These are phyloP conservation scores for Cercospora beticola DNA, from an alignment of 2,329 filamentous ascomycete genomes.

Conservation along the genomic window DNA sequence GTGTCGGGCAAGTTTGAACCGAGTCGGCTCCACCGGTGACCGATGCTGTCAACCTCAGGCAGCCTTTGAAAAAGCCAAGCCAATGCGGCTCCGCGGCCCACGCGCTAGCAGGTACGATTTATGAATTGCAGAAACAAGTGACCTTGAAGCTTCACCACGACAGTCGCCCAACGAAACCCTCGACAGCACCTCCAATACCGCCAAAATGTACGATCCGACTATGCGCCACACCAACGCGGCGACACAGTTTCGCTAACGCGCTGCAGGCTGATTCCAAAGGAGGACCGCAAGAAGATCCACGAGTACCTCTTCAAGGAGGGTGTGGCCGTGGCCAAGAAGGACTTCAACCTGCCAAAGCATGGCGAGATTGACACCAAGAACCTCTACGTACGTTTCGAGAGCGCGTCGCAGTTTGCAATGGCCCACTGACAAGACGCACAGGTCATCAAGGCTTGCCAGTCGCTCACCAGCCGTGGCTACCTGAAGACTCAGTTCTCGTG, in stretches of 20 bases:
- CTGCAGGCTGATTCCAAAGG: conserved; percentile 94
- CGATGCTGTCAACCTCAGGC: conserved; percentile 1
- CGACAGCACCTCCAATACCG: conserved; percentile 35
- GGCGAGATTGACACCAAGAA: conserved; percentile 99
- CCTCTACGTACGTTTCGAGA: conserved; percentile 66
- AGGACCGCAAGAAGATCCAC: conserved; percentile 99
- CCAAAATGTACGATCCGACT: conserved; percentile 44
- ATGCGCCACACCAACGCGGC: background rate
- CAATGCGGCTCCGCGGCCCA: conserved; percentile 7
- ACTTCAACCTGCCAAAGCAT: conserved; percentile 98
- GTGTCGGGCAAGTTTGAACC: background rate
- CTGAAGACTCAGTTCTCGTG: conserved; percentile 99
- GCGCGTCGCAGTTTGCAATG: background rate
- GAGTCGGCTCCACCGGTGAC: background rate
- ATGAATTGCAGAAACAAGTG: conserved; percentile 2
- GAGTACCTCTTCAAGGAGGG: conserved; percentile 92
- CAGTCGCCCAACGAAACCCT: conserved; percentile 10
- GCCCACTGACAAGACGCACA: conserved; percentile 31
- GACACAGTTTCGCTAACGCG: conserved; percentile 1
- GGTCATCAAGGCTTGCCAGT: conserved; percentile 98
- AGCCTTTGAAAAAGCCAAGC: background rate
- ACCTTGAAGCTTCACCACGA: conserved; percentile 5
- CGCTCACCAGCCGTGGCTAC: conserved; percentile 94
- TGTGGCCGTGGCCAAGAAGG: conserved; percentile 96
- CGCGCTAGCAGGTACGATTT: conserved; percentile 13